Evolutionary conservation across 768 basidiomycete species (phyloP).

Genomic region (Termitomyces sp.): DNA sequence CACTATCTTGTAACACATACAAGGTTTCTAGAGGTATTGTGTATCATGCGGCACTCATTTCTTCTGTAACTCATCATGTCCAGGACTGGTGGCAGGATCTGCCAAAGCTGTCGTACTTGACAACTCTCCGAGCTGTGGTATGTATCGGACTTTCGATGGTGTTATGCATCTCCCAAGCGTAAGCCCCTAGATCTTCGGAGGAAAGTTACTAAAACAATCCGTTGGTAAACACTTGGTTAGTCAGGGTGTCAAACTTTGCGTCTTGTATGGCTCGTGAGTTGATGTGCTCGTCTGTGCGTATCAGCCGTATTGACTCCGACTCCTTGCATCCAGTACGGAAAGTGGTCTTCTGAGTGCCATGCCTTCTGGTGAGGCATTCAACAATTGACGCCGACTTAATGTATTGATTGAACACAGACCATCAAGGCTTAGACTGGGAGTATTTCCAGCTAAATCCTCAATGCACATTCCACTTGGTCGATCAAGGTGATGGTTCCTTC

Average conservation of each 20-base stretch:
- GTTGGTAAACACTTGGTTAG: neutral
- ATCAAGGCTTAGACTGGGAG: neutral
- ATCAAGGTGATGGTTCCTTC: neutral
- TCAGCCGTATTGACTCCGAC: no score
- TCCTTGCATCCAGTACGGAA: neutral
- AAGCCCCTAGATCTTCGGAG: neutral
- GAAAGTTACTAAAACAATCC: neutral
- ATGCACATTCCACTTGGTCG: neutral
- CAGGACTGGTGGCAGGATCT: slow-evolving; percentile 4
- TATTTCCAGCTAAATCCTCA: slow-evolving; percentile 3
- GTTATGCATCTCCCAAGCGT: neutral
- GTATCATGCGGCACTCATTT: neutral
- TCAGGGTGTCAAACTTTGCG: neutral
- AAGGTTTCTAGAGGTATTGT: slow-evolving; percentile 3
- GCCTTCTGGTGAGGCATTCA: neutral
- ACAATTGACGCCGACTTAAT: neutral
- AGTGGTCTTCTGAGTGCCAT: neutral
- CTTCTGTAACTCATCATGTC: neutral
- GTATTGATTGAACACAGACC: neutral
- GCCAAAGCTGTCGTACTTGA: neutral
- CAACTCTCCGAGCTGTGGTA: slow-evolving; percentile 1
- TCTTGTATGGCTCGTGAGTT: slow-evolving; percentile 2
- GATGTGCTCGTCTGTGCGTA: no score
- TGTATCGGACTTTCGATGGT: neutral
- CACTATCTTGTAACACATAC: neutral